Conservation (phyloP, 257 asterid species). For the Rhazya stricta region DNA sequence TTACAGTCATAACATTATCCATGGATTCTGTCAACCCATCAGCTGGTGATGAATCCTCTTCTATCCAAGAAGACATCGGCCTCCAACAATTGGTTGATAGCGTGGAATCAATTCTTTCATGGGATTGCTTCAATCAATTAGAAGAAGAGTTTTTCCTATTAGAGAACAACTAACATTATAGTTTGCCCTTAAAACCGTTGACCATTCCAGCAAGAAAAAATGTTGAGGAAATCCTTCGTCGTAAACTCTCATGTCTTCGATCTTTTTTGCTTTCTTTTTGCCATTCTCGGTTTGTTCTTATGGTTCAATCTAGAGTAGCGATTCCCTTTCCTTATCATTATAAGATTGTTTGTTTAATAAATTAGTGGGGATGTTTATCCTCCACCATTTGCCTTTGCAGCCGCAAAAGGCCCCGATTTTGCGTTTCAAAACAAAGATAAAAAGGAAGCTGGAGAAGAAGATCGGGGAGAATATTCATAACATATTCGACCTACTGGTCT, state of each 20-base stretch:
- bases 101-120: conserved; percentile 40
- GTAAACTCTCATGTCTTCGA: neutral
- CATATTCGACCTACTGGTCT: too few species aligned
- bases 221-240: neutral
- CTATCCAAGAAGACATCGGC: conserved; percentile 14
- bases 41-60: conserved; percentile 16
- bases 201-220: neutral
- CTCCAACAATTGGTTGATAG: conserved; percentile 28
- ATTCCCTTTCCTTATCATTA: neutral
- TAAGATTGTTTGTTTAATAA: neutral
- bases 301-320: neutral
- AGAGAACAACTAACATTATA: neutral
- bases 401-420: too few species aligned
- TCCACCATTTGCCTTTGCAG: neutral
- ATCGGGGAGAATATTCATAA: too few species aligned
- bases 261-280: neutral
- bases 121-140: conserved; percentile 37
- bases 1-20: conserved; percentile 29
- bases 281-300: neutral
- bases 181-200: neutral
- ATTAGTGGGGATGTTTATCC: neutral
- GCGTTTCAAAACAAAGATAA: too few species aligned
- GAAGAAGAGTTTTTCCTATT: conserved; percentile 26
- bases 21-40: conserved; percentile 31
- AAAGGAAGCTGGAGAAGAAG: too few species aligned